These are phyloP conservation scores for Mucor indicus DNA, from an alignment of 371 early-diverging fungal genomes.

Conservation along the genomic window DNA sequence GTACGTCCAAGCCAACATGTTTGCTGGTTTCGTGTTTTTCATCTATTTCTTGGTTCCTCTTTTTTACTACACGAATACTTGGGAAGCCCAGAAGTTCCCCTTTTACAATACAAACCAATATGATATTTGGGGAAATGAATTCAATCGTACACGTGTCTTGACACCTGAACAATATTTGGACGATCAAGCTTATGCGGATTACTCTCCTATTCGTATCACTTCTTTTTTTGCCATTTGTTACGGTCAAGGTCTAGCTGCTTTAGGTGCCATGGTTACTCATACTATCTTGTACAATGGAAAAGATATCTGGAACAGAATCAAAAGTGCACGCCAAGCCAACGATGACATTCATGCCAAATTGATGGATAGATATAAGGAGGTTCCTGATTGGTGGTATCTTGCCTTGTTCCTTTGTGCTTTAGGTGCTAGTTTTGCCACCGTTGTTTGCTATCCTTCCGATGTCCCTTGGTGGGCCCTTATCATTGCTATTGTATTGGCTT, in stretches of 20 bases:
- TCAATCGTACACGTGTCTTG: constrained; percentile 55
- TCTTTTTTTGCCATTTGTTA: constrained; percentile 74
- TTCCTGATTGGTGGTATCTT: constrained; percentile 67
- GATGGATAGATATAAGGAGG: constrained; percentile 59
- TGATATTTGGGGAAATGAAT: constrained; percentile 44
- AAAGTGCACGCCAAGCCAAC: constrained; percentile 43
- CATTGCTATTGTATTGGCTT: constrained; percentile 60
- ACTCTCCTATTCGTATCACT: constrained; percentile 75
- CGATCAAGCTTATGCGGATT: constrained; percentile 56
- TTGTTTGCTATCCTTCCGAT: constrained; percentile 43
- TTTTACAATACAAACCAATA: constrained; percentile 57
- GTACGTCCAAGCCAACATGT: constrained; percentile 68
- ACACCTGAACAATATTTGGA: constrained; percentile 58
- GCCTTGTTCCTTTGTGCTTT: constrained; percentile 44
- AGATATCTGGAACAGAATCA: constrained; percentile 57
- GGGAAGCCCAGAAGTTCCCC: constrained; percentile 58
- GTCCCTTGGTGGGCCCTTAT: constrained; percentile 66
- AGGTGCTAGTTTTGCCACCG: constrained; percentile 39
- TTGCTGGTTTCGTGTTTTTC: constrained; percentile 60
- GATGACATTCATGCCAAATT: constrained; percentile 58
- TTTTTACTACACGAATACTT: constrained; percentile 63
- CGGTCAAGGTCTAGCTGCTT: constrained; percentile 62
- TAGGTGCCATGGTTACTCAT: constrained; percentile 67
- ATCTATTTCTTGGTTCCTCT: constrained; percentile 70
- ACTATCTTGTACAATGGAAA: constrained; percentile 60